Evolutionary conservation across 345 rosid genomes (phyloP).

Genomic region (Pelargonium nanum): DNA sequence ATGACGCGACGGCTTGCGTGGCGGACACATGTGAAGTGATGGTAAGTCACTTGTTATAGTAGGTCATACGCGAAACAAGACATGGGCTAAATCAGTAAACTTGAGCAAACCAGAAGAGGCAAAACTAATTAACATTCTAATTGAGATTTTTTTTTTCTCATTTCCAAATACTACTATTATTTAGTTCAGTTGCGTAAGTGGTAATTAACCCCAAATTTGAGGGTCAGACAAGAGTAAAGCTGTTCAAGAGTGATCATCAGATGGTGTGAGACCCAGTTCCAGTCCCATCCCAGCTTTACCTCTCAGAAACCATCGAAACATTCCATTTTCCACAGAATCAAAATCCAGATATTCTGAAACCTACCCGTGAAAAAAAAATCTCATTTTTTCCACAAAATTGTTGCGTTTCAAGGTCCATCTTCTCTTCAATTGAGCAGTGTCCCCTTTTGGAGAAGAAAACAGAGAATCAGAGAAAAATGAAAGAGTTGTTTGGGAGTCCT

Average conservation of each 20-base stretch:
- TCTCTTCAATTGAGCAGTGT: background rate
- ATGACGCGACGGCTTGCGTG: too few relatives aligned
- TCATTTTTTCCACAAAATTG: background rate
- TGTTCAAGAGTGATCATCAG: background rate
- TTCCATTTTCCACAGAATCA: background rate
- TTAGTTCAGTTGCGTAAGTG: too few relatives aligned
- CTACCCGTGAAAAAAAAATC: background rate
- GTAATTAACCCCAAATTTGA: background rate
- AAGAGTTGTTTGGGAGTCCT: conserved; percentile 1
- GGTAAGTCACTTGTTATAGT: too few relatives aligned
- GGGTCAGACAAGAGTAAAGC: background rate
- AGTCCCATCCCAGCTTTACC: background rate
- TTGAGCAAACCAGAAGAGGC: too few relatives aligned
- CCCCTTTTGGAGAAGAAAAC: too few relatives aligned
- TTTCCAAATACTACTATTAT: too few relatives aligned
- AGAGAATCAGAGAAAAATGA: background rate
- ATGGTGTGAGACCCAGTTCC: background rate
- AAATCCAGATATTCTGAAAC: background rate
- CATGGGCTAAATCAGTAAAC: too few relatives aligned
- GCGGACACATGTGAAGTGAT: too few relatives aligned
- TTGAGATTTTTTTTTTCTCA: too few relatives aligned
- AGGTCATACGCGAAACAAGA: too few relatives aligned
- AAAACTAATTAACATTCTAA: too few relatives aligned
- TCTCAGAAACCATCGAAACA: background rate
- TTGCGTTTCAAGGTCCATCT: background rate